Conservation (phyloP, 192 early-diverging fungal species). For the Cladochytrium replicatum region DNA sequence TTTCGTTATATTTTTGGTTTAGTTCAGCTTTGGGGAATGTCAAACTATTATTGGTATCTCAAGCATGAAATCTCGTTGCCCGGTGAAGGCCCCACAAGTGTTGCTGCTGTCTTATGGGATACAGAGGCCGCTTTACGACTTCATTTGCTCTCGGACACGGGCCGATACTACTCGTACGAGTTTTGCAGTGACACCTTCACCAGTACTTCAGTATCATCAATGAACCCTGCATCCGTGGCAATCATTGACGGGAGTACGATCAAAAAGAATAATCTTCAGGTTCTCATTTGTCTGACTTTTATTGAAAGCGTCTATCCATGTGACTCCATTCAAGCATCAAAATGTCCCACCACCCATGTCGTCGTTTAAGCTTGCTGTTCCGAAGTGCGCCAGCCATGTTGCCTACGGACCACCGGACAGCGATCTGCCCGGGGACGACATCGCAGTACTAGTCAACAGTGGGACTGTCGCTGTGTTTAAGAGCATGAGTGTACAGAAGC, state of each 20-base stretch:
- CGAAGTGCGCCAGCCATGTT: slow-evolving; percentile 41
- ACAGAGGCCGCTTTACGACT: slow-evolving; percentile 55
- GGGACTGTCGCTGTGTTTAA: slow-evolving; percentile 8
- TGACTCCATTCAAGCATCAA: slow-evolving; percentile 70
- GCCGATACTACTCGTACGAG: slow-evolving; percentile 25
- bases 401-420: slow-evolving; percentile 58
- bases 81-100: slow-evolving; percentile 16
- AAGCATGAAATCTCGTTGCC: slow-evolving; percentile 68
- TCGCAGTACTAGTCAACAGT: slow-evolving; percentile 62
- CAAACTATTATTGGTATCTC: slow-evolving; percentile 96
- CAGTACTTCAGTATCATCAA: slow-evolving; percentile 21
- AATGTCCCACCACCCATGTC: slow-evolving; percentile 97
- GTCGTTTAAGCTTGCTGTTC: slow-evolving; percentile 26
- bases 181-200: slow-evolving; percentile 31
- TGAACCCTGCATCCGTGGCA: slow-evolving; percentile 49
- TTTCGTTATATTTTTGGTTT: slow-evolving; percentile 1
- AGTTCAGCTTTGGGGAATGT: slow-evolving; percentile 86
- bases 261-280: slow-evolving; percentile 14
- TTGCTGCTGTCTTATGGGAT: slow-evolving; percentile 70
- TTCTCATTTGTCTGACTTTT: slow-evolving; percentile 13
- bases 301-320: slow-evolving; percentile 29
- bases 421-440: slow-evolving; percentile 52
- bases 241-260: slow-evolving; percentile 63
- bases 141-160: slow-evolving; percentile 42
- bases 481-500: not conserved